phyloP scores from a whole-genome alignment of 768 basidiomycete species.

The Suillus subluteus region DNA sequence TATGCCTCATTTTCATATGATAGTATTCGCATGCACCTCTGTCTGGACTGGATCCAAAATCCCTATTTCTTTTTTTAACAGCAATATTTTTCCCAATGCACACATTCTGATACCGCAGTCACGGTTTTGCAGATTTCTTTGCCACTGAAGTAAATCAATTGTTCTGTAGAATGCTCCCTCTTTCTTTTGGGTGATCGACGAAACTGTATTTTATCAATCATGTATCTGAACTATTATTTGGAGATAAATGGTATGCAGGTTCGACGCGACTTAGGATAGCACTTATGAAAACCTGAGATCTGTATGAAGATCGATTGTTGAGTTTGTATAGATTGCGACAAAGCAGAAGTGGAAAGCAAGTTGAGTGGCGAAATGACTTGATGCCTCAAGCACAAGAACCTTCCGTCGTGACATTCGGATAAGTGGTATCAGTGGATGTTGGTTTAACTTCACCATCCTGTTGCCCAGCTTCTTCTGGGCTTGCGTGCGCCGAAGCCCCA shows the following conservation, averaged over 20 bases:
- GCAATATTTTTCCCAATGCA: conserved; percentile 29
- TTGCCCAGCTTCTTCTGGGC: neutral
- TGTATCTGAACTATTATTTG: conserved; percentile 8
- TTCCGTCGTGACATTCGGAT: neutral
- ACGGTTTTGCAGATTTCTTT: conserved; percentile 10
- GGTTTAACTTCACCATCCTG: neutral
- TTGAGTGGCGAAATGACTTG: neutral
- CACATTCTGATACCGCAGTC: conserved; percentile 24
- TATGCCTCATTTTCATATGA: conserved; percentile 32
- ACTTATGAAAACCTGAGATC: neutral
- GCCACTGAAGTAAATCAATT: conserved; percentile 19
- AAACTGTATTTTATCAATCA: conserved; percentile 8
- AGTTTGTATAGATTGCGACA: neutral
- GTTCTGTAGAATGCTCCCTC: conserved; percentile 23
- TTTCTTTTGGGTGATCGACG: conserved; percentile 13
- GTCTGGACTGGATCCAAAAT: conserved; percentile 23
- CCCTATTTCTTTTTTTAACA: conserved; percentile 25
- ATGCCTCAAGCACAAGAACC: neutral
- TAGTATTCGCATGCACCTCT: conserved; percentile 11
- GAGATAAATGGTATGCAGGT: neutral
- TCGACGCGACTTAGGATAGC: neutral
- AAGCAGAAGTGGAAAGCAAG: neutral
- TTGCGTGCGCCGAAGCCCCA: neutral
- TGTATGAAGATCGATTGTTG: neutral
- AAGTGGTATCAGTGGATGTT: neutral